These are phyloP conservation scores for Neurospora sp. DNA, from an alignment of 495 filamentous ascomycete genomes.

Conservation along the genomic window DNA sequence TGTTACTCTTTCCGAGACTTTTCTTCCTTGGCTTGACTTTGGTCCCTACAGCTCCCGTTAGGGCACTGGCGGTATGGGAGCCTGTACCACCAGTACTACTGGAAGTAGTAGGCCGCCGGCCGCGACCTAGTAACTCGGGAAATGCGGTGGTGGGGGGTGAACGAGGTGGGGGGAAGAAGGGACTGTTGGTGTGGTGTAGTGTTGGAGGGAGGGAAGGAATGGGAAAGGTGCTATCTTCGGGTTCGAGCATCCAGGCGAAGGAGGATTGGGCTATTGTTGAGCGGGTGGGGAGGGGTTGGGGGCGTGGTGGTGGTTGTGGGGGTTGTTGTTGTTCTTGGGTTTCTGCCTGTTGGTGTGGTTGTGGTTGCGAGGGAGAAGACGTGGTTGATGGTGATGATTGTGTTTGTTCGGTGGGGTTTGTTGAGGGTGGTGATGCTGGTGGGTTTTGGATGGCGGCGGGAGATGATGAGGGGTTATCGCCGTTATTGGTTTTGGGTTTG, in stretches of 20 bases:
- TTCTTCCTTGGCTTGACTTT: not conserved
- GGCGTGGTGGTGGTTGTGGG: too few relatives aligned
- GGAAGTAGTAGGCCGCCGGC: too few relatives aligned
- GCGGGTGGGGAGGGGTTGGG: constrained; percentile 41
- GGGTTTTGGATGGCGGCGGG: not conserved
- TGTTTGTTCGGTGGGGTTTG: not conserved
- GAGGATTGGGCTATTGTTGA: constrained; percentile 71
- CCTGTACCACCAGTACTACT: too few relatives aligned
- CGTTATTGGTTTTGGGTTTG: too few relatives aligned
- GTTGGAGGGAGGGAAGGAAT: not conserved
- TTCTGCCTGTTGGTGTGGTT: not conserved
- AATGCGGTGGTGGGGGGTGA: constrained; percentile 10
- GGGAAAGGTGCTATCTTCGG: too few relatives aligned
- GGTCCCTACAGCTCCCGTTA: too few relatives aligned
- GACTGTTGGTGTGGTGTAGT: constrained; percentile 3
- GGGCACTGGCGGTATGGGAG: too few relatives aligned
- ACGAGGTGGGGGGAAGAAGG: constrained; percentile 3
- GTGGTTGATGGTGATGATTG: not conserved
- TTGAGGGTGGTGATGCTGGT: not conserved
- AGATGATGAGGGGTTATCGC: not conserved
- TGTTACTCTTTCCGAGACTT: not conserved
- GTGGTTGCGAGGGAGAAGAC: not conserved
- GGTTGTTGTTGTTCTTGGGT: constrained; percentile 1
- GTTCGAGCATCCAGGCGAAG: constrained; percentile 87
- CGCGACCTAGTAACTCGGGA: not conserved